phyloP scores from a whole-genome alignment of 2,329 filamentous ascomycete genomes.

The Diplodia mutila region DNA sequence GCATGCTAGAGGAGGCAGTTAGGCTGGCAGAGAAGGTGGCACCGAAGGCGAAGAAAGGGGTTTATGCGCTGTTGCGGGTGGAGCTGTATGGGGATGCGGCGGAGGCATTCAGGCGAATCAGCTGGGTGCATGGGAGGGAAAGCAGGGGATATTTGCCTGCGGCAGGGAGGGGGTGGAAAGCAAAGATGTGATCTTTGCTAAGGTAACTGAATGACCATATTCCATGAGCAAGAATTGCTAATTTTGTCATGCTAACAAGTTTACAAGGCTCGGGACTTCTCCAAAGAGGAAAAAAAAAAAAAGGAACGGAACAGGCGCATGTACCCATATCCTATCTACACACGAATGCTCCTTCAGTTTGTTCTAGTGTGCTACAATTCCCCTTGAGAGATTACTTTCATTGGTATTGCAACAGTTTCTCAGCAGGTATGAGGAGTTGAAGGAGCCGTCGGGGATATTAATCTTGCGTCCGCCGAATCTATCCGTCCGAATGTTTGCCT shows the following conservation, averaged over 20 bases:
- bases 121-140: slow-evolving; percentile 56
- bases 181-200: slow-evolving; percentile 47
- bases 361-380: no score
- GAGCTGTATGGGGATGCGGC: slow-evolving; percentile 60
- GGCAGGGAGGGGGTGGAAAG: slow-evolving; percentile 41
- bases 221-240: background rate
- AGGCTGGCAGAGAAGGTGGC: slow-evolving; percentile 50
- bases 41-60: slow-evolving; percentile 51
- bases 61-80: slow-evolving; percentile 56
- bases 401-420: no score
- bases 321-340: no score
- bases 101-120: slow-evolving; percentile 55
- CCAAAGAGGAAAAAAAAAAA: background rate
- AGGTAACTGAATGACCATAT: background rate
- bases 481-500: no score
- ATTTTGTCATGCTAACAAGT: background rate
- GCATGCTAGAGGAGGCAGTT: slow-evolving; percentile 45
- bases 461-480: no score
- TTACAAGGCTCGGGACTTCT: background rate
- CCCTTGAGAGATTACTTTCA: no score
- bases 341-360: no score
- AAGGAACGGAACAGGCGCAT: no score
- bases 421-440: no score
- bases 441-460: no score
- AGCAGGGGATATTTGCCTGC: slow-evolving; percentile 40